A percentile compares a stretch with the other conserved stretches of the same genome.
These are phyloP conservation scores for Talaromyces thailandensis DNA, from an alignment of 495 filamentous ascomycete species.

Conservation along the genomic window DNA sequence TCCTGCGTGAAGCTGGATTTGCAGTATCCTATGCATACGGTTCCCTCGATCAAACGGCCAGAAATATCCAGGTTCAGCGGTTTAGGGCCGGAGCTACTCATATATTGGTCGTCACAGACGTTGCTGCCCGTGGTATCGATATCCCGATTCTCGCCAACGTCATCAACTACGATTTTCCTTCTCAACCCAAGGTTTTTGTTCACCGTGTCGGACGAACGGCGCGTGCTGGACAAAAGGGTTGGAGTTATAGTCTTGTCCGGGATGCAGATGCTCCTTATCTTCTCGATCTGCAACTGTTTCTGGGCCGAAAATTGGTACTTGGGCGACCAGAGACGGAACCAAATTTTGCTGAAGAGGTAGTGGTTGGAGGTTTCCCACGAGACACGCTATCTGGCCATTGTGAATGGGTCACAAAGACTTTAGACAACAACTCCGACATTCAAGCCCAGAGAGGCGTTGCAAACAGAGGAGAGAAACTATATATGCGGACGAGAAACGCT, in stretches of 20 bases:
- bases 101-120: constrained; percentile 94
- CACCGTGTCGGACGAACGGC: constrained; percentile 95
- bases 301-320: constrained; percentile 68
- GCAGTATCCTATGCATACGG: constrained; percentile 89
- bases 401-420: constrained; percentile 70
- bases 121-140: constrained; percentile 95
- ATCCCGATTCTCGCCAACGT: constrained; percentile 94
- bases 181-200: constrained; percentile 93
- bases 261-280: constrained; percentile 84
- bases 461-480: constrained; percentile 85
- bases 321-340: constrained; percentile 45
- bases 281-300: constrained; percentile 89
- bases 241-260: constrained; percentile 87
- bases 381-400: constrained; percentile 60
- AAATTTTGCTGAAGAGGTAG: constrained; percentile 71
- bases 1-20: constrained; percentile 70
- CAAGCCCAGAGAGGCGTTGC: constrained; percentile 59
- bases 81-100: constrained; percentile 79
- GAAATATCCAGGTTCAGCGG: constrained; percentile 80
- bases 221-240: constrained; percentile 81
- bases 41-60: constrained; percentile 83
- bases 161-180: constrained; percentile 97
- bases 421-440: constrained; percentile 70
- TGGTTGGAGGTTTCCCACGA: constrained; percentile 63
- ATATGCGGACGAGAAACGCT: constrained; percentile 78